A percentile compares a stretch with the other conserved stretches of the same genome.
These are phyloP conservation scores for Wallemia hederae DNA, from an alignment of 1,284 basidiomycete species.

Conservation along the genomic window DNA sequence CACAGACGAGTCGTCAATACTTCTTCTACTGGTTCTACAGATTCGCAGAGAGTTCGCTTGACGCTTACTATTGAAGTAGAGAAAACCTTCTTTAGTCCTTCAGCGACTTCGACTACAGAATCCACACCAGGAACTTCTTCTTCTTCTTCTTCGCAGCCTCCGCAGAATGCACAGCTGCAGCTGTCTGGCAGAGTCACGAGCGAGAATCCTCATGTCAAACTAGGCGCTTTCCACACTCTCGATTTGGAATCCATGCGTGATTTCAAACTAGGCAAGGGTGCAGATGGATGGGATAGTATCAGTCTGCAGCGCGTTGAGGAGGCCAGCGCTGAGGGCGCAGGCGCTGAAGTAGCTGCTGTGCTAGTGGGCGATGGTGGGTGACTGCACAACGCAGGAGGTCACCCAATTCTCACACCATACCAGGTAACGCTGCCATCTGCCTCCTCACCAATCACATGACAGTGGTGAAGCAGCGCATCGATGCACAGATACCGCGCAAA, in stretches of 20 bases:
- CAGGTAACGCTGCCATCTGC: slow-evolving; percentile 73
- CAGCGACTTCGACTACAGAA: slow-evolving; percentile 13
- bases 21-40: slow-evolving; percentile 71
- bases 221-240: slow-evolving; percentile 84
- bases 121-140: neutral
- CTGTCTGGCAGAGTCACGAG: slow-evolving; percentile 64
- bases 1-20: slow-evolving; percentile 33
- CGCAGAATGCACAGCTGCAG: slow-evolving; percentile 34
- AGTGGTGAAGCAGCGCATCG: slow-evolving; percentile 65
- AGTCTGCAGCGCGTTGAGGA: slow-evolving; percentile 57
- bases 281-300: slow-evolving; percentile 62
- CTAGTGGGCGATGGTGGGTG: slow-evolving; percentile 60
- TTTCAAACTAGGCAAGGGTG: slow-evolving; percentile 56
- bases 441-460: slow-evolving; percentile 92
- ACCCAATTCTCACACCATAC: neutral
- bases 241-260: slow-evolving; percentile 81
- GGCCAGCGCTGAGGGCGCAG: slow-evolving; percentile 61
- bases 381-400: neutral
- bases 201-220: slow-evolving; percentile 72
- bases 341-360: slow-evolving; percentile 85
- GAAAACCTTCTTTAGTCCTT: slow-evolving; percentile 16
- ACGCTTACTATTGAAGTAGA: slow-evolving; percentile 58
- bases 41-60: slow-evolving; percentile 60
- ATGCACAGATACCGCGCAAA: slow-evolving; percentile 70
- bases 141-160: slow-evolving; percentile 36